Evolutionary conservation across 208 protist species (phyloP), one percentile per base, ranked within the genome.

Genomic region (Naegleria lovaniensis): DNA sequence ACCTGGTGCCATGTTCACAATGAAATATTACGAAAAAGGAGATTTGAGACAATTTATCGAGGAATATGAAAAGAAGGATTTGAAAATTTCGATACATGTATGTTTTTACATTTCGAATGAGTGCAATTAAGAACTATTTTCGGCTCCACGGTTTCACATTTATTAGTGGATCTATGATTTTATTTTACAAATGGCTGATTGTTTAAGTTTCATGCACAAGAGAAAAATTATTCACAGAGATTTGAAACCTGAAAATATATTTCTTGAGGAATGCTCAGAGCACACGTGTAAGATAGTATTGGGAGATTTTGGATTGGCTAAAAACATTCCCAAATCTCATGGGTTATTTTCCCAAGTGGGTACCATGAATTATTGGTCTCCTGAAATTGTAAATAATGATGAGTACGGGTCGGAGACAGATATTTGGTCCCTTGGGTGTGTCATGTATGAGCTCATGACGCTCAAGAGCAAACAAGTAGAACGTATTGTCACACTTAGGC

Each of bases 41-140:
- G 67, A 79, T 79, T 79, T 79, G 29, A 79, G 67, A 79, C 19
- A 33, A 79, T 79, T 79, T 36, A 79, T 79, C n/a, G 67, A 79
- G 9, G 29, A 79, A 36, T 79, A 36, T 36, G 29, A 79, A 79
- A 29, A 79, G 29, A 79, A 79, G 1, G 29, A 79, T 15, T 36
- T 36, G 67, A 79, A 79, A 79, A 79, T 79, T 33, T 79, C 67
- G 7, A 79, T 79, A 36, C 67, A 79, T 36, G 67, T 79, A 79
- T 2, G 67, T 79, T 29, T 67, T 79, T 79, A 15, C 25, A 36
- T 36, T 79, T 36, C 19, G 9, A 36, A 36, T 79, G 7, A 36
- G n/a, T 36, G 29, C 1, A 79, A 75, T 75, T 5, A 19, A 15
- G 51, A 58, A 19, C 15, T 58, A 58, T 15, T 15, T 58, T 75